Conservation (phyloP, 495 filamentous ascomycete genomes). For the Xylaria curta region DNA sequence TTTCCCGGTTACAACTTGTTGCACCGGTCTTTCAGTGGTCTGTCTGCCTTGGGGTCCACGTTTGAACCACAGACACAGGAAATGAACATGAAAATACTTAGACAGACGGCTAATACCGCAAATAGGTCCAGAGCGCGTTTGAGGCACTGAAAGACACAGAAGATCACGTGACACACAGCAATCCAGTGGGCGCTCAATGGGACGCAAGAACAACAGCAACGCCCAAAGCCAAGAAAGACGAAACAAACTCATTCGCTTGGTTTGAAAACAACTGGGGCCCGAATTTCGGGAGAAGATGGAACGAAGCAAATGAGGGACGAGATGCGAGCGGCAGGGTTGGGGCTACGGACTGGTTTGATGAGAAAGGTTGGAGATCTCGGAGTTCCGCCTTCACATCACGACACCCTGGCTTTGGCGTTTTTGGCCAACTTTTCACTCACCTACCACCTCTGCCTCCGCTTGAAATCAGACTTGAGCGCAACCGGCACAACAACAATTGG, state of each 20-base stretch:
- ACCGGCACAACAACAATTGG: not conserved
- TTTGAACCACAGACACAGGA: not conserved
- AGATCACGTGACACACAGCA: not conserved
- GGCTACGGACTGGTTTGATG: not conserved
- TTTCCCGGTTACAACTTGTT: not conserved
- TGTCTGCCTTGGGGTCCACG: not conserved
- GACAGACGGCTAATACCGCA: not conserved
- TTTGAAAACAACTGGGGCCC: slow-evolving; percentile 13
- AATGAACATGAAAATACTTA: not conserved
- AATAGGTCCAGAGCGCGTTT: slow-evolving; percentile 5
- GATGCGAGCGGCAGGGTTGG: not conserved
- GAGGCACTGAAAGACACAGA: not conserved
- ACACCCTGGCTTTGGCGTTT: slow-evolving; percentile 3
- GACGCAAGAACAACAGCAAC: not conserved
- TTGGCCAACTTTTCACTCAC: not conserved
- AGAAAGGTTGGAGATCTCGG: slow-evolving; percentile 12
- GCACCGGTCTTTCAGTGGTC: not conserved
- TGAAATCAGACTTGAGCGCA: not conserved
- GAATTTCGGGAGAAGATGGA: not conserved
- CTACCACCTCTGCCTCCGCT: not conserved
- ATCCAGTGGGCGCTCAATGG: not conserved
- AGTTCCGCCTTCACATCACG: slow-evolving; percentile 1
- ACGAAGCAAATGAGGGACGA: not conserved
- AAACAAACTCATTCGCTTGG: not conserved
- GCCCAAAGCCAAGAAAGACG: not conserved